These are phyloP conservation scores for Candida palmyrensis DNA, from an alignment of 805 yeast species.

Conservation along the genomic window DNA sequence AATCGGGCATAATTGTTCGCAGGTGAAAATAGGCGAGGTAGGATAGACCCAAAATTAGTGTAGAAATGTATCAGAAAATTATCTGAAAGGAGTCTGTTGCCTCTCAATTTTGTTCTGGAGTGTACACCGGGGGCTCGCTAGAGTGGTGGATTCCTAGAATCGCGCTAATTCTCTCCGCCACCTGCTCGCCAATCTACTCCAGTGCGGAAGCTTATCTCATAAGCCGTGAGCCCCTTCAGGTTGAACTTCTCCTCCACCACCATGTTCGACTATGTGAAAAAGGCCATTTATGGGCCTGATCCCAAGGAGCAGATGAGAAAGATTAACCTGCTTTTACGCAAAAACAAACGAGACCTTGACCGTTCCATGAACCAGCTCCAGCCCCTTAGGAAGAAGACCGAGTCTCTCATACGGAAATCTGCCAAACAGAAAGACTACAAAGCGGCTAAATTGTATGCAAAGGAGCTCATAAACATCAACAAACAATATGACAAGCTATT, in stretches of 20 bases:
- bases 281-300: conserved; percentile 94
- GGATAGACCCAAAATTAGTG: too few relatives aligned
- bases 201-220: too few relatives aligned
- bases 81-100: too few relatives aligned
- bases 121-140: too few relatives aligned
- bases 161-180: too few relatives aligned
- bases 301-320: conserved; percentile 84
- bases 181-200: too few relatives aligned
- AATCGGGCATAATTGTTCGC: conserved; percentile 2
- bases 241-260: too few relatives aligned
- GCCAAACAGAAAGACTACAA: conserved; percentile 74
- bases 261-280: conserved; percentile 77
- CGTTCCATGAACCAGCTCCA: conserved; percentile 62
- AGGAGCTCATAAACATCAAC: conserved; percentile 68
- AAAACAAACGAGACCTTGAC: conserved; percentile 81
- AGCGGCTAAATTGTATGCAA: conserved; percentile 74
- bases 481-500: conserved; percentile 71
- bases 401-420: conserved; percentile 63
- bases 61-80: too few relatives aligned
- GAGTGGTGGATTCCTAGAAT: too few relatives aligned
- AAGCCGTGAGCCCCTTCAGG: too few relatives aligned
- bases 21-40: too few relatives aligned
- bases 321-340: conserved; percentile 74
- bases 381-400: conserved; percentile 68
- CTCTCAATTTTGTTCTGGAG: too few relatives aligned